phyloP scores from a whole-genome alignment of 768 basidiomycete species.

The Suillus tomentosus region DNA sequence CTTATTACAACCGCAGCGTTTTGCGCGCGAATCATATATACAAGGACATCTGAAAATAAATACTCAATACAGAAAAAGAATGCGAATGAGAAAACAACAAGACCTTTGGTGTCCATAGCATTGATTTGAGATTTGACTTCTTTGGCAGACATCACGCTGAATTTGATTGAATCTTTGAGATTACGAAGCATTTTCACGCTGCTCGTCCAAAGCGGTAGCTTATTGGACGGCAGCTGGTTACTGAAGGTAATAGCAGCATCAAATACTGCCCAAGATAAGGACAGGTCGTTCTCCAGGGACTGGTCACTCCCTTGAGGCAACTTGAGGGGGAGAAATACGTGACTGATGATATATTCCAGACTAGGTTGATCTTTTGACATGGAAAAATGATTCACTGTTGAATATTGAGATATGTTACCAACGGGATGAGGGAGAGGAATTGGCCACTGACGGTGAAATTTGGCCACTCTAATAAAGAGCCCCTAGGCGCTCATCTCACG shows the following conservation, averaged over 20 bases:
- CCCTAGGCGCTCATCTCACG: background rate
- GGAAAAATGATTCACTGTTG: background rate
- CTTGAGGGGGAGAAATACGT: conserved; percentile 45
- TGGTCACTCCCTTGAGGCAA: conserved; percentile 42
- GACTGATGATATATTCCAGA: conserved; percentile 38
- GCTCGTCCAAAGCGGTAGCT: conserved; percentile 30
- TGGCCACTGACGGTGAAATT: too few species aligned
- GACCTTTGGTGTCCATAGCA: conserved; percentile 21
- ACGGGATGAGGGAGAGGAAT: background rate
- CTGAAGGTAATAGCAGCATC: conserved; percentile 24
- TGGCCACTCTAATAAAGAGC: background rate
- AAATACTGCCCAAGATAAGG: conserved; percentile 26
- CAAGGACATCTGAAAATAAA: conserved; percentile 35
- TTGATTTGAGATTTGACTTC: conserved; percentile 21
- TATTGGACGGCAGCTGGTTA: conserved; percentile 5
- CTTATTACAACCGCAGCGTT: conserved; percentile 50
- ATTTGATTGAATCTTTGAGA: conserved; percentile 15
- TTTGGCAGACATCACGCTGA: conserved; percentile 13
- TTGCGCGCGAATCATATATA: conserved; percentile 44
- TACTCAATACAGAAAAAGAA: background rate
- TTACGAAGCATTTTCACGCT: conserved; percentile 36
- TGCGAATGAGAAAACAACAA: background rate
- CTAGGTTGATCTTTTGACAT: background rate
- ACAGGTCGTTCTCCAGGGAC: conserved; percentile 23
- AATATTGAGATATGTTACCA: background rate